phyloP scores from a whole-genome alignment of 371 early-diverging fungal species.

The Lichtheimia corymbifera region DNA sequence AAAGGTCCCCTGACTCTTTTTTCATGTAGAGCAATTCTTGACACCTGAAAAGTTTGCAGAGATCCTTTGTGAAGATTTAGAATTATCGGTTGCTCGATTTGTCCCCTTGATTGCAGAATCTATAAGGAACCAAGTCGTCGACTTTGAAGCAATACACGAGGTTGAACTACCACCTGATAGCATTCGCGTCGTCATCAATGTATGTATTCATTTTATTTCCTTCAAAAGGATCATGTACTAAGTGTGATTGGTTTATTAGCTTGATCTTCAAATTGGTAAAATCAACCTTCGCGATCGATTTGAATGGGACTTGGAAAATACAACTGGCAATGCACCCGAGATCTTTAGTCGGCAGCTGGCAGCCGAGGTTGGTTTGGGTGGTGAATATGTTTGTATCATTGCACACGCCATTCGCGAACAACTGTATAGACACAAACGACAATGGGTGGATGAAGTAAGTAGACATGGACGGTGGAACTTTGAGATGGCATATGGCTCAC shows the following conservation, averaged over 20 bases:
- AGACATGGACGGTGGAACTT: background rate
- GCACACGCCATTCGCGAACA: constrained; percentile 91
- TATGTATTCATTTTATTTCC: constrained; percentile 14
- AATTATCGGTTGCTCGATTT: constrained; percentile 56
- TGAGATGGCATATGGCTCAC: background rate
- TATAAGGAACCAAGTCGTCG: constrained; percentile 66
- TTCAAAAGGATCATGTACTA: background rate
- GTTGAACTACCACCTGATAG: constrained; percentile 30
- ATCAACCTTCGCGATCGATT: constrained; percentile 87
- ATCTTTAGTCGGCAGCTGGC: constrained; percentile 80
- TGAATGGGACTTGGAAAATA: constrained; percentile 85
- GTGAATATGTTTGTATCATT: constrained; percentile 86
- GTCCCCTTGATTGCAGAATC: constrained; percentile 75
- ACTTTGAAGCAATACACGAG: constrained; percentile 48
- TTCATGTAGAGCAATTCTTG: constrained; percentile 66
- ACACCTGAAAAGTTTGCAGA: constrained; percentile 94
- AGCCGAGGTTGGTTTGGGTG: constrained; percentile 87
- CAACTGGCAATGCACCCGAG: constrained; percentile 75
- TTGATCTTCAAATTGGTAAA: constrained; percentile 87
- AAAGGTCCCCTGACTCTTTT: background rate
- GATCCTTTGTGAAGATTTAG: constrained; percentile 84
- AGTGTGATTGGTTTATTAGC: constrained; percentile 31
- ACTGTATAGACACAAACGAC: constrained; percentile 68
- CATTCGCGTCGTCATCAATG: constrained; percentile 48
- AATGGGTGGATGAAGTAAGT: constrained; percentile 57